Base-by-base conservation (phyloP, 495 filamentous ascomycete genomes). In the Penicillium parvum region DNA sequence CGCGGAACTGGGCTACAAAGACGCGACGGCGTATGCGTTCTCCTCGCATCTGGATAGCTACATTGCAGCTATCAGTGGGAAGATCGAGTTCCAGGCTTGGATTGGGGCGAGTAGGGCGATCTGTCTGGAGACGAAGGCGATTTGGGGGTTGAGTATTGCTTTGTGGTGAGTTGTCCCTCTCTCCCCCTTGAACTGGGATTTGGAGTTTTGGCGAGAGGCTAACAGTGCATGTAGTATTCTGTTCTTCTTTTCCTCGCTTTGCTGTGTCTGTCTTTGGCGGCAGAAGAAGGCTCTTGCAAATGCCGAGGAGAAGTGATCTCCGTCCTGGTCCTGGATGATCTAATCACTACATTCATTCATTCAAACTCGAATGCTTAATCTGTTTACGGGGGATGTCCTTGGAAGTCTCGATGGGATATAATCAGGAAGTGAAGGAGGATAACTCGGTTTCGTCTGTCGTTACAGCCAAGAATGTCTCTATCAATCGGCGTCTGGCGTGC, bases 61-160 rank as follows among this genome's bases (percentile, higher is more conserved):
- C 18, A 36, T 76, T 16, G 51, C 62, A 1, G 52, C 60, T 28
- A 48, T 72, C n/a, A 67, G 58, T 9, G 69, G 71, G 7, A 53
- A 40, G 19, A 61, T 84, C 17, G 68, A 74, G 16, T 82, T 84
- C 57, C 52, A 50, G 49, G 59, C 73, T 47, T 85, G 81, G 81
- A 74, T 86, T 49, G 73, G 81, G 20, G 71, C 73, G 9, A 83
- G 76, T 39, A 82, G 81, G 68, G 61, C 75, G 11, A 84, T 86
- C 44, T 96, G 91, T 69, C 79, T 78, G 50, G 82, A 92, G 73
- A 84, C 85, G 64, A 95, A 96, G 72, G 79, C 84, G 8, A 81
- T 90, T 47, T 96, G 89, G 91, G 91, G 89, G 12, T 63, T 96
- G 42, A 76, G 77, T 64, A 95, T 95, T 70, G 83, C 85, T 5